phyloP scores from a whole-genome alignment of 129 eudicot species.

The Silybum marianum region DNA sequence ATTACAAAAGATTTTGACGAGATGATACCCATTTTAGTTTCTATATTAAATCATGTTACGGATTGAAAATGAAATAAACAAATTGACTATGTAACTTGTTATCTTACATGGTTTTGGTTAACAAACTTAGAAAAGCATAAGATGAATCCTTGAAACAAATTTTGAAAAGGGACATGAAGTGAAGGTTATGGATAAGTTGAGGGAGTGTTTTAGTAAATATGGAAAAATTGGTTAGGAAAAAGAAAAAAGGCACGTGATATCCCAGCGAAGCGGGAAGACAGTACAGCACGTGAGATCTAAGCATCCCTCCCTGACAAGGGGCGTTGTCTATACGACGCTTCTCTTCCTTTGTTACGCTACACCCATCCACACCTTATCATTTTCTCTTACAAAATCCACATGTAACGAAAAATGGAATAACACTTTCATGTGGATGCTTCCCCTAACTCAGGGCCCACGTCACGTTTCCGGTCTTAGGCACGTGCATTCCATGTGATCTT shows the following conservation, averaged over 20 bases:
- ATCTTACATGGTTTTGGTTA: background rate
- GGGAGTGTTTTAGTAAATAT: background rate
- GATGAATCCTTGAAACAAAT: background rate
- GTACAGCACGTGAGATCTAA: conserved; percentile 44
- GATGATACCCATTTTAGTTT: too few relatives aligned
- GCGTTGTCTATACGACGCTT: conserved; percentile 22
- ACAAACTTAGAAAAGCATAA: background rate
- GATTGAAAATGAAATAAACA: background rate
- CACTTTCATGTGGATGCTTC: conserved; percentile 58
- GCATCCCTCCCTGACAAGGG: conserved; percentile 27
- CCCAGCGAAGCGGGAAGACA: conserved; percentile 35
- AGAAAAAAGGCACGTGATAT: conserved; percentile 36
- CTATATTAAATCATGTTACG: background rate
- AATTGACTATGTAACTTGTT: background rate
- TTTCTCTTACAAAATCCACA: conserved; percentile 39
- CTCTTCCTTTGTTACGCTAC: conserved; percentile 23
- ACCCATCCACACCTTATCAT: conserved; percentile 40
- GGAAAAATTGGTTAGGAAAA: background rate
- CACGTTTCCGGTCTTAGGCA: conserved; percentile 45
- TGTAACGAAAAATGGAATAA: conserved; percentile 28
- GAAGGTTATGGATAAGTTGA: conserved; percentile 1
- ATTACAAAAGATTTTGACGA: background rate
- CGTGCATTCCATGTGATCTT: conserved; percentile 48
- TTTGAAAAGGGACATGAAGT: background rate
- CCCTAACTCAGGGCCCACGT: conserved; percentile 43